Evolutionary conservation across 768 basidiomycete species (phyloP).

Genomic region (Amanita pseudoporphyria): DNA sequence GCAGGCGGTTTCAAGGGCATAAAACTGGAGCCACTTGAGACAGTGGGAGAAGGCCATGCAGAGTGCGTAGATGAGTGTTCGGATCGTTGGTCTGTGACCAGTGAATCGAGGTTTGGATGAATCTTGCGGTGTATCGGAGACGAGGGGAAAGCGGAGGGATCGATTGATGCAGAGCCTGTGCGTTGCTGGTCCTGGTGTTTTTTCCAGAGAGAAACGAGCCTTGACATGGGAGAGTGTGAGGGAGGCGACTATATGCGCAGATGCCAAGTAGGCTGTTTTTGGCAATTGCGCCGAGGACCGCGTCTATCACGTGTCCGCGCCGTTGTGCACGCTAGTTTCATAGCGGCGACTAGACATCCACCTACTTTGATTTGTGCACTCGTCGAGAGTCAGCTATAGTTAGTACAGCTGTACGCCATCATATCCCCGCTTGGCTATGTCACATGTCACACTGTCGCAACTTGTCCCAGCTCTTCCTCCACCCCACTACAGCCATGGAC

Average conservation of each 20-base stretch:
- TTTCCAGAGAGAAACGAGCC: constrained; percentile 3
- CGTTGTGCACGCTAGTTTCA: too few relatives aligned
- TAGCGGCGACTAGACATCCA: too few relatives aligned
- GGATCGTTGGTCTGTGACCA: constrained; percentile 15
- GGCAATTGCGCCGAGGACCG: neutral
- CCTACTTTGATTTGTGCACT: neutral
- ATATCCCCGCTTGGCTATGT: neutral
- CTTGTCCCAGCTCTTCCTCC: neutral
- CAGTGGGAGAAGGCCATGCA: neutral
- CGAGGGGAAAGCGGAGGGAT: neutral
- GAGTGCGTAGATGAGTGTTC: neutral
- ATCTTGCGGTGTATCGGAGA: constrained; percentile 20
- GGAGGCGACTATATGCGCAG: neutral
- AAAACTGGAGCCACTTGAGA: neutral
- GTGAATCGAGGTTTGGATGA: constrained; percentile 27
- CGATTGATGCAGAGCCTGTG: neutral
- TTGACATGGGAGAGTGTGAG: neutral
- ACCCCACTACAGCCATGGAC: constrained; percentile 47
- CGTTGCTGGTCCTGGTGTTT: neutral
- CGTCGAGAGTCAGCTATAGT: neutral
- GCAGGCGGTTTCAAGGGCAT: neutral
- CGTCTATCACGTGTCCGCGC: neutral
- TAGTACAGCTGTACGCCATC: too few relatives aligned
- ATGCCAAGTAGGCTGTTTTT: neutral
- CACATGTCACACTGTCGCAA: neutral